These are phyloP conservation scores for Rhododendron vialii DNA, from an alignment of 148 eudicot species.

Conservation along the genomic window DNA sequence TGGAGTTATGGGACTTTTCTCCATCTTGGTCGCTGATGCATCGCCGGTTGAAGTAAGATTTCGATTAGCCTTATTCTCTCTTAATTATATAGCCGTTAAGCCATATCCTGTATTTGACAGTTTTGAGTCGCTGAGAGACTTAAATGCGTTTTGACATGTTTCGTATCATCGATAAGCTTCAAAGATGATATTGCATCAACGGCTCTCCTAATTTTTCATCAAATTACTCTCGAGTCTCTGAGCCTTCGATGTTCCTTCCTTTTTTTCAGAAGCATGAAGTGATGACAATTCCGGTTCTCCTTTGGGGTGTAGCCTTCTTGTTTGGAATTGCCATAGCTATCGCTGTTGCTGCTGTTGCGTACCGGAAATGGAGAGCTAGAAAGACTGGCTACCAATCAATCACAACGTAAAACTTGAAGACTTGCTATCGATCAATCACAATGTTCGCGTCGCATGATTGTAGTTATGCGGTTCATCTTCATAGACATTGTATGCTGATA, in stretches of 20 bases:
- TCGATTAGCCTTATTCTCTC: not conserved
- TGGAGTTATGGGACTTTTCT: slow-evolving; percentile 95
- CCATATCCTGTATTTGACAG: not conserved
- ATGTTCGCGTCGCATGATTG: not conserved
- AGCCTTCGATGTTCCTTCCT: not conserved
- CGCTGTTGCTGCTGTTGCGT: slow-evolving; percentile 11
- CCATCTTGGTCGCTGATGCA: slow-evolving; percentile 66
- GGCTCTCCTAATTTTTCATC: not conserved
- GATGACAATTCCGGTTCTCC: not conserved
- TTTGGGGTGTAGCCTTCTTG: slow-evolving; percentile 19
- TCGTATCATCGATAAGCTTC: not conserved
- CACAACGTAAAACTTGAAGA: slow-evolving; percentile 12
- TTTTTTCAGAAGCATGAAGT: slow-evolving; percentile 20
- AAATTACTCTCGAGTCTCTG: not conserved
- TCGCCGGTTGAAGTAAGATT: slow-evolving; percentile 30
- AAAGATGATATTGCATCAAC: not conserved
- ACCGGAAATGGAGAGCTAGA: slow-evolving; percentile 13
- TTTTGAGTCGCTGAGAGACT: not conserved
- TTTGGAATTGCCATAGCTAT: slow-evolving; percentile 22
- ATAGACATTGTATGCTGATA: not conserved
- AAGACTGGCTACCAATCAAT: slow-evolving; percentile 40
- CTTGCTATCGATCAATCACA: not conserved
- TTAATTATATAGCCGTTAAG: not conserved
- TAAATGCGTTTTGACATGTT: not conserved
- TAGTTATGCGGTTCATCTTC: not conserved